phyloP scores from a whole-genome alignment of 176 grass and related monocot genomes.

The Zoysia pacifica region DNA sequence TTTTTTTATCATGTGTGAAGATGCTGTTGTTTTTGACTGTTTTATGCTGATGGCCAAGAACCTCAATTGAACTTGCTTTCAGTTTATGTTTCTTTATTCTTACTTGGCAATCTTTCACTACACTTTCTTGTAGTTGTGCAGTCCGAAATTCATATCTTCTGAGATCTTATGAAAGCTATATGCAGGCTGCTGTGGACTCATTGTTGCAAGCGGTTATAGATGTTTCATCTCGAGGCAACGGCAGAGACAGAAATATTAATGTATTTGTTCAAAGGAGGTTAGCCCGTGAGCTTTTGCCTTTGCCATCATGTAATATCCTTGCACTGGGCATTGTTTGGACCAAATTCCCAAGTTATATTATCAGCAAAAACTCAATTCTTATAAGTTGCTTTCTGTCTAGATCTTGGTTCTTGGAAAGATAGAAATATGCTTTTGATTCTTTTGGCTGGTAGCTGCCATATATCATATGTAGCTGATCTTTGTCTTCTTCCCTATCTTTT shows the following conservation, averaged over 20 bases:
- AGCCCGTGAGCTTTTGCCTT: constrained; percentile 15
- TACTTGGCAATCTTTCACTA: constrained; percentile 30
- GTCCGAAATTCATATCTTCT: constrained; percentile 30
- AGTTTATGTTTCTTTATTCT: constrained; percentile 22
- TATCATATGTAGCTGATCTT: constrained; percentile 12
- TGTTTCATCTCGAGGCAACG: constrained; percentile 77
- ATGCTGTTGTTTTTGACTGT: constrained; percentile 15
- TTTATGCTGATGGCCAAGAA: constrained; percentile 13
- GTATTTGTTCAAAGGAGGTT: constrained; percentile 87
- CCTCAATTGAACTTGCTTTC: constrained; percentile 29
- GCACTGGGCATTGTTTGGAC: constrained; percentile 5
- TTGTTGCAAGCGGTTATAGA: constrained; percentile 93
- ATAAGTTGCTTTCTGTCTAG: constrained; percentile 25
- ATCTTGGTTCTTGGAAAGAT: constrained; percentile 9
- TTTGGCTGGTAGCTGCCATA: constrained; percentile 13
- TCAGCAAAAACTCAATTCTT: constrained; percentile 5
- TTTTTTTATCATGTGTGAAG: constrained; percentile 6
- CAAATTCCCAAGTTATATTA: constrained; percentile 16
- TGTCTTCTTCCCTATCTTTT: neutral
- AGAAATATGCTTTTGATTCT: constrained; percentile 13
- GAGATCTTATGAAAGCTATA: constrained; percentile 41
- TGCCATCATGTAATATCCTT: constrained; percentile 3
- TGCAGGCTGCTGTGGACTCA: constrained; percentile 83
- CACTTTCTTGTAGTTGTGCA: neutral
- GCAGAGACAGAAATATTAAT: constrained; percentile 93